Percentiles rank a stretch among this genome's conserved stretches.
These are phyloP conservation scores for Tricholomella constricta DNA, from an alignment of 768 basidiomycete genomes.

Conservation along the genomic window DNA sequence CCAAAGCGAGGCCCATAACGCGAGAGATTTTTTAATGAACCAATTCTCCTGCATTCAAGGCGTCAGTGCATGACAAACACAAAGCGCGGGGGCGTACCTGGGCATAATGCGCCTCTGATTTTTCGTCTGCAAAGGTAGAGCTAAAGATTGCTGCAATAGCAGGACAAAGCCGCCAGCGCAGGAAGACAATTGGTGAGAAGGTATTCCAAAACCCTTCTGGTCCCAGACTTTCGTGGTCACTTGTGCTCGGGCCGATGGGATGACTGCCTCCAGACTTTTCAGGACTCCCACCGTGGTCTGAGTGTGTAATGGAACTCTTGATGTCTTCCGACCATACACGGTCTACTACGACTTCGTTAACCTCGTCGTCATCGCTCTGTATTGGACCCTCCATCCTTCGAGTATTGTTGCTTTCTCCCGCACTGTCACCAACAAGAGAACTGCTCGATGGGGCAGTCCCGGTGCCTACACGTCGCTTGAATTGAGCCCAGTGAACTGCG, in stretches of 20 bases:
- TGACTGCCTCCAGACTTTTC: conserved; percentile 53
- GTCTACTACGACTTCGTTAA: conserved; percentile 79
- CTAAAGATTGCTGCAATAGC: conserved; percentile 57
- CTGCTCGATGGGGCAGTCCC: conserved; percentile 59
- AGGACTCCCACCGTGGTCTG: conserved; percentile 49
- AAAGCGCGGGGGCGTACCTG: conserved; percentile 28
- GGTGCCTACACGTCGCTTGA: conserved; percentile 56
- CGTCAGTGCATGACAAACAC: conserved; percentile 3
- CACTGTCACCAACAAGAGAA: conserved; percentile 52
- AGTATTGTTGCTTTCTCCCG: conserved; percentile 38
- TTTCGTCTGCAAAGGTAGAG: conserved; percentile 60
- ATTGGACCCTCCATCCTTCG: conserved; percentile 20
- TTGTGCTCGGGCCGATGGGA: conserved; percentile 27
- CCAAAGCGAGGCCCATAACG: conserved; percentile 65
- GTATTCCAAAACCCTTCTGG: conserved; percentile 39
- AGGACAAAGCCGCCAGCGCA: conserved; percentile 65
- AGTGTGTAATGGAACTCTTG: conserved; percentile 53
- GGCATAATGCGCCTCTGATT: conserved; percentile 46
- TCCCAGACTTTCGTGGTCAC: conserved; percentile 37
- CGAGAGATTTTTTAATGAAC: conserved; percentile 69
- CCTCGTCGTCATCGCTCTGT: conserved; percentile 38
- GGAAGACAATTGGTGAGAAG: conserved; percentile 36
- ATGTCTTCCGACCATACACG: conserved; percentile 65
- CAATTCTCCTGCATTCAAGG: conserved; percentile 57
- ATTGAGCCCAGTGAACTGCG: conserved; percentile 47